Evolutionary conservation across 2,329 filamentous ascomycete genomes (phyloP).

Genomic region (Fusarium guadeloupense): DNA sequence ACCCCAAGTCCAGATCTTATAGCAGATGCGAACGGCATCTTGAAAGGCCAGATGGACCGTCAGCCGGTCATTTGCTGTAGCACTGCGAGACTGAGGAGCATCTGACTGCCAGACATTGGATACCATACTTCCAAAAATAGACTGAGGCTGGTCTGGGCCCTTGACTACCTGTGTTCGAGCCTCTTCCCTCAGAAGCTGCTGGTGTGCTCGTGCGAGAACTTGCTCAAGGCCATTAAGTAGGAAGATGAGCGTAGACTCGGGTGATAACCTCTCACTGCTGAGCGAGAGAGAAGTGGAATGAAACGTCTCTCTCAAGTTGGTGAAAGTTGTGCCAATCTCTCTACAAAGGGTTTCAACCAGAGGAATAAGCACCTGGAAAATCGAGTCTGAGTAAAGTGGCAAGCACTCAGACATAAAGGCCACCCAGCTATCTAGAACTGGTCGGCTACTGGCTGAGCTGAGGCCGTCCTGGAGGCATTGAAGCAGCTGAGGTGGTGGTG

Average conservation of each 20-base stretch:
- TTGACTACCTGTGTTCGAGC: constrained; percentile 73
- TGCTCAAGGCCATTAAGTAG: constrained; percentile 94
- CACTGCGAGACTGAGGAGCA: constrained; percentile 76
- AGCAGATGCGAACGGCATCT: constrained; percentile 91
- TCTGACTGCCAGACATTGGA: constrained; percentile 89
- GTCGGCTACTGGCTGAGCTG: constrained; percentile 75
- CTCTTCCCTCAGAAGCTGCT: constrained; percentile 81
- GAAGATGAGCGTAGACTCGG: constrained; percentile 80
- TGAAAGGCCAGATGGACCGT: constrained; percentile 97
- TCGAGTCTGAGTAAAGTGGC: constrained; percentile 81
- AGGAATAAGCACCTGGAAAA: constrained; percentile 91
- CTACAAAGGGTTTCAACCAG: constrained; percentile 89
- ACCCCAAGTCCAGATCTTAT: constrained; percentile 95
- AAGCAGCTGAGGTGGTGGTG: constrained; percentile 77
- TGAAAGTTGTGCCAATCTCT: constrained; percentile 78
- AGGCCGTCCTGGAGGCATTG: constrained; percentile 86
- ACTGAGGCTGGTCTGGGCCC: constrained; percentile 82
- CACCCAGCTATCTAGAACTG: constrained; percentile 91
- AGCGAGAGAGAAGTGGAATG: constrained; percentile 42
- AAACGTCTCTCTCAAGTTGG: constrained; percentile 74
- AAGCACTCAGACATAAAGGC: constrained; percentile 84
- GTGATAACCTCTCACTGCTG: constrained; percentile 49
- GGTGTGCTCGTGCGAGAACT: constrained; percentile 86
- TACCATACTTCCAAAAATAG: constrained; percentile 94
- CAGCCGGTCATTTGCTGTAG: constrained; percentile 90